Evolutionary conservation across 2,329 filamentous ascomycete genomes (phyloP).

Genomic region (Hymenoscyphus salicellus): DNA sequence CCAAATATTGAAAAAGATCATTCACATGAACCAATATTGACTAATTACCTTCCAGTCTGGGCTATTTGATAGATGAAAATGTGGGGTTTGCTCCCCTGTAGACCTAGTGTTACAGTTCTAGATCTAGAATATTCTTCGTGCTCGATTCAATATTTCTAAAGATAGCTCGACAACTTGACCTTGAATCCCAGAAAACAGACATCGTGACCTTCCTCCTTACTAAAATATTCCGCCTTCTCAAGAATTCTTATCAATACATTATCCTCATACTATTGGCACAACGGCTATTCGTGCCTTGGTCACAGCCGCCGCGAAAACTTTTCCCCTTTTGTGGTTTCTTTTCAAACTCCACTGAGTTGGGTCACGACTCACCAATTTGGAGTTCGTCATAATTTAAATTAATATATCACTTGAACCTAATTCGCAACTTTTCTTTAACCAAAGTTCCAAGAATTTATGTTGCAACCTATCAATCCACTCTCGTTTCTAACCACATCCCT

Average conservation of each 20-base stretch:
- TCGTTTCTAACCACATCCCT: not conserved
- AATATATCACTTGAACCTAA: not conserved
- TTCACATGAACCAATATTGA: conserved; percentile 2
- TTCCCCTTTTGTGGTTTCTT: not conserved
- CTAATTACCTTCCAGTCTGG: not conserved
- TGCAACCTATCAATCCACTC: conserved; percentile 1
- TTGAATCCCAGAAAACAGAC: not conserved
- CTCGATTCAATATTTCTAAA: not conserved
- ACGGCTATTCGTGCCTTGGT: not conserved
- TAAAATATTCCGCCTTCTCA: not conserved
- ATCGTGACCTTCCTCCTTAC: not conserved
- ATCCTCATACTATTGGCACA: not conserved
- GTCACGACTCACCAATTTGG: not conserved
- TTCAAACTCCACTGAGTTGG: not conserved
- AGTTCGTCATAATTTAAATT: not conserved
- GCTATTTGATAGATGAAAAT: not conserved
- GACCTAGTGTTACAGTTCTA: not conserved
- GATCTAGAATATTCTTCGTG: not conserved
- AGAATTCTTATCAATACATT: not conserved
- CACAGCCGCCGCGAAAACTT: not conserved
- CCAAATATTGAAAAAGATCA: not conserved
- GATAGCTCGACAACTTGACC: not conserved
- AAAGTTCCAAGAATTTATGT: conserved; percentile 4
- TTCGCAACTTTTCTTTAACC: conserved; percentile 5
- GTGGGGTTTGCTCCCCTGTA: not conserved